Conservation (phyloP, 306 rosid species). For the Cercis canadensis region DNA sequence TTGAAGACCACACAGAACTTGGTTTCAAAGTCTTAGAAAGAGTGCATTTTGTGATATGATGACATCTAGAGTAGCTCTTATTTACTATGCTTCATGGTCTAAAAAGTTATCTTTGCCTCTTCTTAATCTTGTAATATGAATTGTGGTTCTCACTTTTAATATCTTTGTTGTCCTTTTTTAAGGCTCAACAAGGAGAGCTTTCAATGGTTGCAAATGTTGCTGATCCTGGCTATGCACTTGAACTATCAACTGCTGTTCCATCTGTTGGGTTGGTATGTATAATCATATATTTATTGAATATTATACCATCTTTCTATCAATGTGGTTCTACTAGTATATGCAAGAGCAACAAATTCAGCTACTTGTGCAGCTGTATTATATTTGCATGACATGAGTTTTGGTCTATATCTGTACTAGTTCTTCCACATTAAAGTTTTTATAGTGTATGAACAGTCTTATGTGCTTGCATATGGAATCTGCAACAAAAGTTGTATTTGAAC, state of each 20-base stretch:
- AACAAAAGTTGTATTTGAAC: neutral
- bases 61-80: neutral
- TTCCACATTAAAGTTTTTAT: neutral
- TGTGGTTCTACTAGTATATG: neutral
- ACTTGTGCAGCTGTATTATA: neutral
- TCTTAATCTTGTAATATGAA: neutral
- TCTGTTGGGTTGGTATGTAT: slow-evolving; percentile 63
- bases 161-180: neutral
- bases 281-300: neutral
- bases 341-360: neutral
- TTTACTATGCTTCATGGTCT: neutral
- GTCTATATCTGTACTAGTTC: neutral
- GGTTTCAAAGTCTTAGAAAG: too few relatives aligned
- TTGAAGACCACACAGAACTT: too few relatives aligned
- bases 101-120: neutral
- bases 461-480: neutral
- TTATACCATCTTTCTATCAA: neutral
- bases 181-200: slow-evolving; percentile 84
- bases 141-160: slow-evolving; percentile 10
- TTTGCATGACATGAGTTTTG: neutral
- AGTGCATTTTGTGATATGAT: too few relatives aligned
- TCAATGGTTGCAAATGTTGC: slow-evolving; percentile 62
- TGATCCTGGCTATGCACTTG: slow-evolving; percentile 73
- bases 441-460: neutral
- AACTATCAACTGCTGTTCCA: slow-evolving; percentile 78